Percentiles rank a stretch among this genome's conserved stretches.
Evolutionary conservation across 345 rosid genomes (phyloP).

Genomic region (Erysimum cheiranthoides): DNA sequence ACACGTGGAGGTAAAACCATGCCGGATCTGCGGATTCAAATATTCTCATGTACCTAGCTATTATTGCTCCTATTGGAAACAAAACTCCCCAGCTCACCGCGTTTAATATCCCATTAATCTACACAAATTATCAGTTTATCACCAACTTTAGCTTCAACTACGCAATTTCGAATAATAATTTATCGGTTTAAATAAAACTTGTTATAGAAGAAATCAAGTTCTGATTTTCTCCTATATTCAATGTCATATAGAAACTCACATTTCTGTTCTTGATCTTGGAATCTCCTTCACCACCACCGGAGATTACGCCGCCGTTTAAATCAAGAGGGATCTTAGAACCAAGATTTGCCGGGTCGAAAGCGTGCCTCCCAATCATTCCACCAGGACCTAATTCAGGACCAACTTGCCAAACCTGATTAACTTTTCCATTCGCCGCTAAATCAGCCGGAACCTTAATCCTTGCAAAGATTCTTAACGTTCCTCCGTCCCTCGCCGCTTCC

Average conservation of each 20-base stretch:
- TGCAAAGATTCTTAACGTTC: slow-evolving; percentile 59
- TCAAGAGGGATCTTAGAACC: slow-evolving; percentile 48
- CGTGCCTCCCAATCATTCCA: slow-evolving; percentile 47
- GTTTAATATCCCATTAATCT: slow-evolving; percentile 90
- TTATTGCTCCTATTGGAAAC: slow-evolving; percentile 71
- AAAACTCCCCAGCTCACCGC: slow-evolving; percentile 88
- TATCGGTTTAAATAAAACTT: neutral
- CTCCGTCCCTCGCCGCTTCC: slow-evolving; percentile 40
- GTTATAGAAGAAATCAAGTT: neutral
- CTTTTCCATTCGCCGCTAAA: slow-evolving; percentile 50
- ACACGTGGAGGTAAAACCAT: slow-evolving; percentile 82
- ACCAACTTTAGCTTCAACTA: neutral
- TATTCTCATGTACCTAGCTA: slow-evolving; percentile 73
- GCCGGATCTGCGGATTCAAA: slow-evolving; percentile 83
- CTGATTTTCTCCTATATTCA: no score
- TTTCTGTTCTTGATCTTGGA: slow-evolving; percentile 59
- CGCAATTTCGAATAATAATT: neutral
- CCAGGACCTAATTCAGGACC: slow-evolving; percentile 51
- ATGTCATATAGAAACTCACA: slow-evolving; percentile 46
- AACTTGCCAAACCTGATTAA: slow-evolving; percentile 90
- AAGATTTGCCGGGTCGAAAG: slow-evolving; percentile 44
- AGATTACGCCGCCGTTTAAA: slow-evolving; percentile 38
- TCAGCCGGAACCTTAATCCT: slow-evolving; percentile 66
- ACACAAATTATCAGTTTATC: slow-evolving; percentile 36
- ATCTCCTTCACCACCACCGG: slow-evolving; percentile 46